Base-by-base conservation (phyloP, 805 yeast genomes). In the Saturnispora serradocipensis region DNA sequence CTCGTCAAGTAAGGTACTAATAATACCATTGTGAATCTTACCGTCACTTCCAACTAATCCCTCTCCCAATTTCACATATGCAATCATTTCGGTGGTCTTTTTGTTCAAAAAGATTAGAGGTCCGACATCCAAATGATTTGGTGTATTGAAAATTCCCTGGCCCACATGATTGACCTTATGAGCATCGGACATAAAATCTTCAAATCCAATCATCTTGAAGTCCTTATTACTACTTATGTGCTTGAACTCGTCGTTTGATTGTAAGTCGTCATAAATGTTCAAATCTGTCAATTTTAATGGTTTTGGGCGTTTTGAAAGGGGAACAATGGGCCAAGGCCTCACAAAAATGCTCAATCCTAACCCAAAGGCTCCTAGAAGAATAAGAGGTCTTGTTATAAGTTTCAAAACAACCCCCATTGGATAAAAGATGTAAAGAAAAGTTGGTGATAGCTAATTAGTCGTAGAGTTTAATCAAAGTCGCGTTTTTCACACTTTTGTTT, bases 1-100 rank as follows among this genome's bases (percentile, higher is more conserved):
- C 63, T 90, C 97, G 67, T 91, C 98, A 49, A 91, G 55, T 13
- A 91, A 65, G 2, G 95, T 82, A 2, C 95, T 76, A 5, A 87
- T 67, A 3, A 90, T 73, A 3, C 97, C 97, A 59, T 86, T 84
- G 63, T 88, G 96, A 18, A 91, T 77, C 49, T 80, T 79, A 0
- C 87, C 87, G 46, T 82, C 85, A 46, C 77, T 78, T 48, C 90
- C 87, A 6, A 81, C 72, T 38, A 89, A 63, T 3, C 49, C 48
- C 5, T 70, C 63, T 2, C 97, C 97, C 38, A 90, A 63, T 59
- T 86, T 89, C 58, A 81, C 81, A 59, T 87, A 82, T 1, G 83
- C 80, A 7, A 76, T 73, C 50, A 86, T 57, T 55, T 81, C 81
- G 1, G 80, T 79, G 1, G 72, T 70, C 28, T 70, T 61, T 18